Evolutionary conservation across 805 yeast species (phyloP).

Genomic region (Peterozyma xylosa): DNA sequence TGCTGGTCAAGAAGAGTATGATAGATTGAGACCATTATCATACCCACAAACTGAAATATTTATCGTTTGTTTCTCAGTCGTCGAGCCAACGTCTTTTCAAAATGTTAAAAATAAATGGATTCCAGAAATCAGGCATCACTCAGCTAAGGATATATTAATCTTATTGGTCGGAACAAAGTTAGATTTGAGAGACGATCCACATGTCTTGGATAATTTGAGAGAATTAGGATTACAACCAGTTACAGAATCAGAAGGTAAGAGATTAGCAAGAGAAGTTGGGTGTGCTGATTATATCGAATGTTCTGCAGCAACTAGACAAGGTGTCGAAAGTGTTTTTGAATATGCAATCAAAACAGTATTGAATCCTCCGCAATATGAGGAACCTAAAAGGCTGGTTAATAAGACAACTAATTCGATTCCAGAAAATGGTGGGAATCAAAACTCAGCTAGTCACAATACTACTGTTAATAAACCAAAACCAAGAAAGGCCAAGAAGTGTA

Average conservation of each 20-base stretch:
- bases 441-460: no score
- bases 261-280: conserved; percentile 62
- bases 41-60: conserved; percentile 92
- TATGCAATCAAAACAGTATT: conserved; percentile 69
- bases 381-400: background rate
- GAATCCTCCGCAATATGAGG: conserved; percentile 31
- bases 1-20: conserved; percentile 92
- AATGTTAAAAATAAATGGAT: conserved; percentile 79
- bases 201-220: conserved; percentile 59
- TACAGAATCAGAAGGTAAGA: conserved; percentile 50
- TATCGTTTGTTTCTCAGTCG: conserved; percentile 77
- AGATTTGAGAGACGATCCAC: conserved; percentile 78
- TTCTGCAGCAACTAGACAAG: conserved; percentile 83
- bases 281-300: conserved; percentile 78
- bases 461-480: conserved; percentile 13
- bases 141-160: conserved; percentile 62
- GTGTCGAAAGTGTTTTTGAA: conserved; percentile 81
- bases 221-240: conserved; percentile 60
- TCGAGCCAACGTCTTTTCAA: conserved; percentile 71
- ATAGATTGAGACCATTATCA: conserved; percentile 79
- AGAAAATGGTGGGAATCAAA: no score
- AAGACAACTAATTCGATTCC: background rate
- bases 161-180: conserved; percentile 83
- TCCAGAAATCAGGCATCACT: conserved; percentile 82
- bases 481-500: conserved; percentile 42